Evolutionary conservation across 1,284 basidiomycete genomes (phyloP).

Genomic region (Volvariella surrecta): DNA sequence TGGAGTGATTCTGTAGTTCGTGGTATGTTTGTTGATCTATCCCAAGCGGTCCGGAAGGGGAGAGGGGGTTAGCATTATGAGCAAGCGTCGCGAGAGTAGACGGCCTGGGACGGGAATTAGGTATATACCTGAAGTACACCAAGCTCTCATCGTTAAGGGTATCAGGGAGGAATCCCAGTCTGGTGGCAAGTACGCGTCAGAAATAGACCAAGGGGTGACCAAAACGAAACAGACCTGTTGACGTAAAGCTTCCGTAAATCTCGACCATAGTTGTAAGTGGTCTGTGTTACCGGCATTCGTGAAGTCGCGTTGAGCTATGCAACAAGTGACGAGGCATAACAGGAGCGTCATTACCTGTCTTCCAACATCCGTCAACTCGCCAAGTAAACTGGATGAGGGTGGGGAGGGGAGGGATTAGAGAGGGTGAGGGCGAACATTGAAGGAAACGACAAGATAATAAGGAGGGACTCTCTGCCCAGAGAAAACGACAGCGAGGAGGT

Average conservation of each 20-base stretch:
- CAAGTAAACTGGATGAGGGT: constrained; percentile 44
- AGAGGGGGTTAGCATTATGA: not conserved
- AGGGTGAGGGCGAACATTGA: not conserved
- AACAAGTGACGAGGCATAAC: constrained; percentile 2
- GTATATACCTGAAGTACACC: constrained; percentile 53
- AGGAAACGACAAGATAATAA: not conserved
- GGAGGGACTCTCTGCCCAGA: constrained; percentile 1
- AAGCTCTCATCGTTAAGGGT: constrained; percentile 34
- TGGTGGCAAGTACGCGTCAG: not conserved
- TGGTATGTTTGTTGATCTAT: constrained; percentile 58
- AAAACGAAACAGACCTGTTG: constrained; percentile 37
- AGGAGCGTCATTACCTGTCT: constrained; percentile 36
- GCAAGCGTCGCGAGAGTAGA: constrained; percentile 2
- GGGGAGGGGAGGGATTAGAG: not conserved
- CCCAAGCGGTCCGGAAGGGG: too few relatives aligned
- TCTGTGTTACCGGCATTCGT: constrained; percentile 26
- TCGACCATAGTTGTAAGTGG: constrained; percentile 59
- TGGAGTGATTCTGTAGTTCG: constrained; percentile 74
- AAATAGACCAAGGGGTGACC: not conserved
- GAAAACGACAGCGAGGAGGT: constrained; percentile 1
- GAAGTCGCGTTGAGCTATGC: constrained; percentile 4
- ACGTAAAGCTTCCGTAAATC: constrained; percentile 62
- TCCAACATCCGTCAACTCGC: constrained; percentile 75
- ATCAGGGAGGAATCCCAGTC: constrained; percentile 59
- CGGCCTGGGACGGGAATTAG: not conserved